phyloP scores from a whole-genome alignment of 2,329 filamentous ascomycete genomes.

The Neonectria hederae region DNA sequence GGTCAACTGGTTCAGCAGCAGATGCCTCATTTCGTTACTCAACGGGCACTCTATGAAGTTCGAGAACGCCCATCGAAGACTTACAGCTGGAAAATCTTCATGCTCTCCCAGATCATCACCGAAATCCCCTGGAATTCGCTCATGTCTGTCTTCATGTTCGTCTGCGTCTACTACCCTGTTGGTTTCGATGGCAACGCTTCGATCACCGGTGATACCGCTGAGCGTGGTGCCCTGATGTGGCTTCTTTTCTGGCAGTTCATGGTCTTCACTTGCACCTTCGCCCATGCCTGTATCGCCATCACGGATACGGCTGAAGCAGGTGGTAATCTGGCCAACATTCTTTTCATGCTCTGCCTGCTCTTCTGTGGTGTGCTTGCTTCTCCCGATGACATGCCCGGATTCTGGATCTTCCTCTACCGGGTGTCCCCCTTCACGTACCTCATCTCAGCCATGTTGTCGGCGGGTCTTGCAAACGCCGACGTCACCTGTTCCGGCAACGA shows the following conservation, averaged over 20 bases:
- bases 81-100: constrained; percentile 87
- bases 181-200: constrained; percentile 76
- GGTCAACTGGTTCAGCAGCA: constrained; percentile 79
- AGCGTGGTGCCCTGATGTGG: constrained; percentile 73
- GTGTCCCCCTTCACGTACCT: constrained; percentile 64
- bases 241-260: constrained; percentile 73
- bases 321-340: constrained; percentile 72
- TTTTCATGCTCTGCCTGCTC: constrained; percentile 71
- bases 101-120: constrained; percentile 82
- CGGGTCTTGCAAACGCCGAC: constrained; percentile 40
- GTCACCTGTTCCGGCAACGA: constrained; percentile 70
- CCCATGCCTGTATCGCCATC: constrained; percentile 70
- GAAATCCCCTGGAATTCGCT: constrained; percentile 87
- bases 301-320: constrained; percentile 72
- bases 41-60: constrained; percentile 84
- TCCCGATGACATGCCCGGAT: constrained; percentile 67
- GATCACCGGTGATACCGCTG: constrained; percentile 40
- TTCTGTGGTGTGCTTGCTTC: constrained; percentile 73
- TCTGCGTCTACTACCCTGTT: constrained; percentile 87
- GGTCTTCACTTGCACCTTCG: constrained; percentile 74
- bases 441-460: constrained; percentile 40
- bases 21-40: constrained; percentile 86
- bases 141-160: constrained; percentile 77
- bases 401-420: constrained; percentile 80
- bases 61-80: constrained; percentile 85